phyloP scores from a whole-genome alignment of 192 early-diverging fungal species.

The Coemansia aciculifera region DNA sequence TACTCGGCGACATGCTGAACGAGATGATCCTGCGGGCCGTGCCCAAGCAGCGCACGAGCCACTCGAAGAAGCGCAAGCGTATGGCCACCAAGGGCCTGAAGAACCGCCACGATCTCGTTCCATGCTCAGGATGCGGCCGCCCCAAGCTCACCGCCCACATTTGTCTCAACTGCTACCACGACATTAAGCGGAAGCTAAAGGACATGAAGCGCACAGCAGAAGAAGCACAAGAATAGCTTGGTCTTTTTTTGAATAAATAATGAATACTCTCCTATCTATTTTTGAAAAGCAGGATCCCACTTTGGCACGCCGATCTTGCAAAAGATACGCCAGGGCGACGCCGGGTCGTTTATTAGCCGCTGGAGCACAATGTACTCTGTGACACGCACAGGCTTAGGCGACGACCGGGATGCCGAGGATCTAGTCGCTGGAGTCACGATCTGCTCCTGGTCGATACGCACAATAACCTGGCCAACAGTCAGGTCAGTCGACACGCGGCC shows the following conservation, averaged over 20 bases:
- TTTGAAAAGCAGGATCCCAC: slow-evolving; percentile 25
- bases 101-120: slow-evolving; percentile 65
- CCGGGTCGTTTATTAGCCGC: slow-evolving; percentile 59
- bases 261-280: background rate
- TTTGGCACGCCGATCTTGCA: slow-evolving; percentile 58
- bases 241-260: slow-evolving; percentile 1
- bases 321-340: slow-evolving; percentile 65
- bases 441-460: slow-evolving; percentile 68
- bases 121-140: slow-evolving; percentile 77
- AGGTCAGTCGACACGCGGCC: slow-evolving; percentile 48
- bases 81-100: slow-evolving; percentile 75
- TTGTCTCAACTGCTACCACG: slow-evolving; percentile 72
- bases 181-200: slow-evolving; percentile 59
- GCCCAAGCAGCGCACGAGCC: slow-evolving; percentile 92
- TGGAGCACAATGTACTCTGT: slow-evolving; percentile 72
- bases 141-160: slow-evolving; percentile 74
- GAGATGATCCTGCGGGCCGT: slow-evolving; percentile 76
- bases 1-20: slow-evolving; percentile 53
- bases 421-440: slow-evolving; percentile 36
- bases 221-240: background rate
- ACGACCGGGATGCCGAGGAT: slow-evolving; percentile 51
- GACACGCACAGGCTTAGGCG: slow-evolving; percentile 59
- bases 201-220: slow-evolving; percentile 27
- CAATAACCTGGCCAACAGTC: slow-evolving; percentile 63
- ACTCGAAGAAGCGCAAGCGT: slow-evolving; percentile 86